These are phyloP conservation scores for Paramyrothecium roridum DNA, from an alignment of 2,329 filamentous ascomycete genomes.

Conservation along the genomic window DNA sequence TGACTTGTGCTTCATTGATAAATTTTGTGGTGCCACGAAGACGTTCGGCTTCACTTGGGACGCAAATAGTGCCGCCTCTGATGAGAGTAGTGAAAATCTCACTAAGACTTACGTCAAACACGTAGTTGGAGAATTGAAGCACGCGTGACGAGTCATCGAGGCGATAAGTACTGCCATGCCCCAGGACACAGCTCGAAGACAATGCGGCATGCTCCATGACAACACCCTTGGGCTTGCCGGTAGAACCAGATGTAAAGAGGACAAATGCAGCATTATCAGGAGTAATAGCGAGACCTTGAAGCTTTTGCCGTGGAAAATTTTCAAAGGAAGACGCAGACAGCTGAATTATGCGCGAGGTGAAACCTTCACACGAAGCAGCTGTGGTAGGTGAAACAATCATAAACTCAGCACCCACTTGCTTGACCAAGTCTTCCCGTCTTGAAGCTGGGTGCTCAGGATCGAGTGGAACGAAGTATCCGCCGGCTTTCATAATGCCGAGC, in stretches of 20 bases:
- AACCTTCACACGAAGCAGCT: neutral
- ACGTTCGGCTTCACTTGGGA: slow-evolving; percentile 16
- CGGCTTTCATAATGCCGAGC: slow-evolving; percentile 6
- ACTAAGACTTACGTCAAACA: slow-evolving; percentile 7
- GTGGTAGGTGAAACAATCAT: neutral
- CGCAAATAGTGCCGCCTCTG: slow-evolving; percentile 15
- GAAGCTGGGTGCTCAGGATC: slow-evolving; percentile 5
- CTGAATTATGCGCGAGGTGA: neutral
- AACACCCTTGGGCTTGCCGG: slow-evolving; percentile 13
- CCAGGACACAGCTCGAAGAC: neutral
- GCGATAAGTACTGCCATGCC: neutral
- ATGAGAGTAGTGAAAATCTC: slow-evolving; percentile 10
- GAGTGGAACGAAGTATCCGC: slow-evolving; percentile 11
- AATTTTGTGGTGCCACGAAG: slow-evolving; percentile 8
- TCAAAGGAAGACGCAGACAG: neutral
- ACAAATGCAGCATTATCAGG: slow-evolving; percentile 4
- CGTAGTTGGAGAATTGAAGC: slow-evolving; percentile 9
- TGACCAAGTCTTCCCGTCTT: neutral
- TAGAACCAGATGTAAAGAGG: slow-evolving; percentile 14
- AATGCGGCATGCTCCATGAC: slow-evolving; percentile 9
- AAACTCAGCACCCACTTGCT: neutral
- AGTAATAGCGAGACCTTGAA: neutral
- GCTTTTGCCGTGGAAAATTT: neutral
- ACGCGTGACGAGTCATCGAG: neutral
- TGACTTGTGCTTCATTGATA: slow-evolving; percentile 10